Conservation (phyloP, 805 yeast species). For the Saccharomyces paradoxus region DNA sequence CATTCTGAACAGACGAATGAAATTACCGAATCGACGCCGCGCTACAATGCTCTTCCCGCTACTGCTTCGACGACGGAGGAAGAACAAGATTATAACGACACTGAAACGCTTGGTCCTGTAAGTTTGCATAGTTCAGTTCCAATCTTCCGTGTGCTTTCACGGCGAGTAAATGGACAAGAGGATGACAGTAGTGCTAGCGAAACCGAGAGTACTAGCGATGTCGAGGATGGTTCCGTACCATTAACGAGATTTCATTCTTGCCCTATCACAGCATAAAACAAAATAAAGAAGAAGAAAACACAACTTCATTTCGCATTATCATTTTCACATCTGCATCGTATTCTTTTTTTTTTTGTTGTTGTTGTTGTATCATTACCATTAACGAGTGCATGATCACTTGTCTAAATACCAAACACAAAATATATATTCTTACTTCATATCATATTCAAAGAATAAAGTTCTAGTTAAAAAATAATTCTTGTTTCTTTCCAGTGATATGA, state of each 20-base stretch:
- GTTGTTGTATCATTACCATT: neutral
- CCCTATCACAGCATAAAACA: neutral
- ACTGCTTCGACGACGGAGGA: neutral
- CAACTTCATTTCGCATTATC: neutral
- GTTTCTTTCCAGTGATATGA: neutral
- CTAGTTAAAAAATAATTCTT: no score
- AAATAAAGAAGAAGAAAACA: neutral
- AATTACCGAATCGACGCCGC: neutral
- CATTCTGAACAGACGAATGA: neutral
- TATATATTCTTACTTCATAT: neutral
- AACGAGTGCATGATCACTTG: neutral
- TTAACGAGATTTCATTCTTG: neutral
- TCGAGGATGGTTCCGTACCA: neutral
- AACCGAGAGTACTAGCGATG: slow-evolving; percentile 14
- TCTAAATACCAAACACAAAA: neutral
- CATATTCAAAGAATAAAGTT: neutral
- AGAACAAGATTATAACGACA: neutral
- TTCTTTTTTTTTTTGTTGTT: neutral
- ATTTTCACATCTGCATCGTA: neutral
- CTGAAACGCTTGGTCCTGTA: neutral
- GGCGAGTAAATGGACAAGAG: neutral
- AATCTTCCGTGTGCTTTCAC: neutral
- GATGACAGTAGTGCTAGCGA: slow-evolving; percentile 1
- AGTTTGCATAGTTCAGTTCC: neutral
- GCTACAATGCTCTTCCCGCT: neutral